These are phyloP conservation scores for Lunularia cruciata DNA, from an alignment of 225 moss, liverwort and hornwort genomes.

Conservation along the genomic window DNA sequence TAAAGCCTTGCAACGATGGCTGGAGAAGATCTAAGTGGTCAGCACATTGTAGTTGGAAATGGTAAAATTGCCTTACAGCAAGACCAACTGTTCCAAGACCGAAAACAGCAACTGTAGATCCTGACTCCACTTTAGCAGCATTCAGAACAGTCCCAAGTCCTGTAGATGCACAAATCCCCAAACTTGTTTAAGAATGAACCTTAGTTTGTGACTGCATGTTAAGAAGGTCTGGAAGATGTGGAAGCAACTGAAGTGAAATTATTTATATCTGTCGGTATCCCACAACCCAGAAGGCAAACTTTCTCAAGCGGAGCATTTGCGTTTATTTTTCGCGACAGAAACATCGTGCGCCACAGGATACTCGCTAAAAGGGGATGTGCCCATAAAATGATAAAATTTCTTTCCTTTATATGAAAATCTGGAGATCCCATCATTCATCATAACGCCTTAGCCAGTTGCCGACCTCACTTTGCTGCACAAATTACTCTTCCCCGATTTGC, in stretches of 20 bases:
- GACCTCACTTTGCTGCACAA: conserved; percentile 38
- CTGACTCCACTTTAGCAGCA: conserved; percentile 46
- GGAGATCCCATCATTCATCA: conserved; percentile 35
- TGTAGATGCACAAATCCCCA: conserved; percentile 8
- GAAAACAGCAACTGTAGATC: conserved; percentile 45
- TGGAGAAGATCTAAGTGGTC: no score
- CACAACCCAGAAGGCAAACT: conserved; percentile 41
- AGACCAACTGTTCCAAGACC: conserved; percentile 49
- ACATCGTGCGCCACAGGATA: conserved; percentile 41
- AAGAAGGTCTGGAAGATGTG: no score
- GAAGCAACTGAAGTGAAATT: not conserved
- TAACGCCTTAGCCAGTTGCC: conserved; percentile 38
- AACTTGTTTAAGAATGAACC: not conserved
- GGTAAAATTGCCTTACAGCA: no score
- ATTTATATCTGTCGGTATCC: conserved; percentile 35
- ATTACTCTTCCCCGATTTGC: conserved; percentile 44
- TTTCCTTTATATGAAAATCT: conserved; percentile 36
- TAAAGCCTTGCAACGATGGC: no score
- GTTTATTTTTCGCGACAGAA: conserved; percentile 38
- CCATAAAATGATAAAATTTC: conserved; percentile 40
- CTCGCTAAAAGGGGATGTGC: conserved; percentile 44
- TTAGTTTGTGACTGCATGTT: not conserved
- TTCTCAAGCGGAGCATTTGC: conserved; percentile 36
- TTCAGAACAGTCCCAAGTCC: conserved; percentile 52
- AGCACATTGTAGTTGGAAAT: no score